Evolutionary conservation across 805 yeast species (phyloP).

Genomic region (Pichia ethanolica): DNA sequence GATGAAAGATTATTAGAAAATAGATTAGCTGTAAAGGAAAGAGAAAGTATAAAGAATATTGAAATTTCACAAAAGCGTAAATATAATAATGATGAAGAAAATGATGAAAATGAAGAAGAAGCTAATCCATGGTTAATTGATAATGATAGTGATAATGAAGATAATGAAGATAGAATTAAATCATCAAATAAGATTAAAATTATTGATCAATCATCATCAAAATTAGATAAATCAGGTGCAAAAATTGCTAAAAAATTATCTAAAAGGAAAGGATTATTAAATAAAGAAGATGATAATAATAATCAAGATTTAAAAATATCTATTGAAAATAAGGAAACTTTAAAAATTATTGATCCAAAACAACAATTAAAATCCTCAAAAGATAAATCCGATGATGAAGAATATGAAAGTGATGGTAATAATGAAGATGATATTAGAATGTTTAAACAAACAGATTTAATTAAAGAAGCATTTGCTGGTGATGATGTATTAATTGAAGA

Average conservation of each 20-base stretch:
- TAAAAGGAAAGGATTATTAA: slow-evolving; percentile 25
- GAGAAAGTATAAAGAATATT: slow-evolving; percentile 3
- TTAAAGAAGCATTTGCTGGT: slow-evolving; percentile 93
- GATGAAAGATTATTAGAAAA: slow-evolving; percentile 39
- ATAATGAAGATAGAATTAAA: slow-evolving; percentile 16
- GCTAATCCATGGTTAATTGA: slow-evolving; percentile 46
- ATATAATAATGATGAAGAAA: slow-evolving; percentile 2
- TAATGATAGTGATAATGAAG: slow-evolving; percentile 21
- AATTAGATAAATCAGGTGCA: slow-evolving; percentile 39
- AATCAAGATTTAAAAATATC: slow-evolving; percentile 31
- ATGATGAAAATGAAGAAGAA: slow-evolving; percentile 7
- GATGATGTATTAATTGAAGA: slow-evolving; percentile 78
- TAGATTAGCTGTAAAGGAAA: slow-evolving; percentile 25
- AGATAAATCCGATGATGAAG: slow-evolving; percentile 25
- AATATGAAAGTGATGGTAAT: slow-evolving; percentile 37
- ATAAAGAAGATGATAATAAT: slow-evolving; percentile 15
- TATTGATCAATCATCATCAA: slow-evolving; percentile 44
- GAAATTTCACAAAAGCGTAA: slow-evolving; percentile 1
- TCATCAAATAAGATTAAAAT: slow-evolving; percentile 41
- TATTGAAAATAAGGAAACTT: slow-evolving; percentile 46
- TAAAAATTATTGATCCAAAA: slow-evolving; percentile 44
- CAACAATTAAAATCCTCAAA: slow-evolving; percentile 10
- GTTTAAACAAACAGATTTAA: slow-evolving; percentile 75
- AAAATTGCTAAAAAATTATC: slow-evolving; percentile 32
- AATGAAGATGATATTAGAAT: slow-evolving; percentile 37